Evolutionary conservation across 2,329 filamentous ascomycete species (phyloP), one percentile per base, ranked within the genome.

Genomic region (Apiospora arundinis): DNA sequence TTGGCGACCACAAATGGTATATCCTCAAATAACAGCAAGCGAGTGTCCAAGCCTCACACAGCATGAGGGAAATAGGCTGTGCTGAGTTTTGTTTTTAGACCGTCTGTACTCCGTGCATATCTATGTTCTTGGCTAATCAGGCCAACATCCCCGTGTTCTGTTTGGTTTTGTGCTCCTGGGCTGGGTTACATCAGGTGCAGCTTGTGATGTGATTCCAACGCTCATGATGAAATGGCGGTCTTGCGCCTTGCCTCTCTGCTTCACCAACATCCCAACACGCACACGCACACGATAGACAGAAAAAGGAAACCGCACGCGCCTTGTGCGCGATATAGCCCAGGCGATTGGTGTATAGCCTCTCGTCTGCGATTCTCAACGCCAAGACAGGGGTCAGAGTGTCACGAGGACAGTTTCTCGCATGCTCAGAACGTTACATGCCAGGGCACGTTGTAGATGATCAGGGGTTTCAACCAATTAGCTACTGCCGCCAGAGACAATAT

Each of bases 351-450:
- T 67, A 46, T 67, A 32, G 23, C n/a, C 65, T 67, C 42, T 28
- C n/a, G 65, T 25, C 16, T 44, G 40, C n/a, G n/a, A 11, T 44
- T 45, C 42, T 23, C 65, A 8, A 37, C 65, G n/a, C 18, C 23
- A 12, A 42, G 45, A 23, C 67, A 69, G 67, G 67, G 67, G 67
- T 49, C 25, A 18, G 25, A 52, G 67, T 69, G 67, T 69, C 67
- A 69, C 67, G 67, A 69, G 67, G 46, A 56, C 67, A 67, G 21
- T 69, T 52, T 68, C 65, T 68, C 46, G 21, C 67, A 42, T 46
- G 28, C 67, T 11, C 45, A 40, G 25, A 23, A 69, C 25, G 44
- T 9, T n/a, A n/a, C 67, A 69, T 56, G 67, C 67, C 67, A 69
- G 67, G 67, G 67, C 67, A 49, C 67, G 23, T 21, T 56, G 46